Base-by-base conservation (phyloP, 495 filamentous ascomycete genomes). In the Penicillium waksmanii region DNA sequence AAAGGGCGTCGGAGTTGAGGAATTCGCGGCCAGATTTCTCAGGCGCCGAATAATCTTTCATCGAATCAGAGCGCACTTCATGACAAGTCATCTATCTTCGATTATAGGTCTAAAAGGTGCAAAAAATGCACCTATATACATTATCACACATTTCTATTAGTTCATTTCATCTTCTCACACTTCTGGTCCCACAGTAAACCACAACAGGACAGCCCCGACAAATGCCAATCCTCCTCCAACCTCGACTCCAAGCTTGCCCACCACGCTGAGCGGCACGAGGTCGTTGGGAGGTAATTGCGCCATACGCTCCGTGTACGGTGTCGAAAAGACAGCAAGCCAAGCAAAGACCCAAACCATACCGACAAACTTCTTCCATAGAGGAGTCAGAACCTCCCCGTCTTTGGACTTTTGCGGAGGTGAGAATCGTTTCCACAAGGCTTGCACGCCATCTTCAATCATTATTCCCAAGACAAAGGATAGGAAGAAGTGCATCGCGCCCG, bases 391-490 rank as follows among this genome's bases (percentile, higher is more conserved):
- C 3, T 51, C 44, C 1, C 27, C 23, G 46, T 31, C n/a, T 0
- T 36, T 18, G 0, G 51, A 48, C 31, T 25, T 23, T 18, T 35
- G 55, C n/a, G 35, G 27, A 11, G 38, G n/a, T 5, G 33, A 25
- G 1, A 21, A 51, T 5, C 19, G 35, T 4, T 66, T 62, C 55
- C 61, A 69, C 2, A 67, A 15, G 4, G 33, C 49, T 47, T 71
- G 65, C 9, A 74, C 56, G 10, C 56, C 66, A 51, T 74, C 72
- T 56, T 80, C 76, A 2, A 69, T 57, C 49, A 72, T 63, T 12
- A 69, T 56, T 9, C 61, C 76, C 17, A 80, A 7, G 27, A 62
- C 58, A 46, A 72, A 69, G n/a, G 60, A 52, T 8, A 64, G 34
- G 51, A 80, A 80, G 44, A 73, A 77, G 11, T 49, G 53, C 11